Conservation (phyloP, 2,329 filamentous ascomycete genomes). For the Colletotrichum sp. region DNA sequence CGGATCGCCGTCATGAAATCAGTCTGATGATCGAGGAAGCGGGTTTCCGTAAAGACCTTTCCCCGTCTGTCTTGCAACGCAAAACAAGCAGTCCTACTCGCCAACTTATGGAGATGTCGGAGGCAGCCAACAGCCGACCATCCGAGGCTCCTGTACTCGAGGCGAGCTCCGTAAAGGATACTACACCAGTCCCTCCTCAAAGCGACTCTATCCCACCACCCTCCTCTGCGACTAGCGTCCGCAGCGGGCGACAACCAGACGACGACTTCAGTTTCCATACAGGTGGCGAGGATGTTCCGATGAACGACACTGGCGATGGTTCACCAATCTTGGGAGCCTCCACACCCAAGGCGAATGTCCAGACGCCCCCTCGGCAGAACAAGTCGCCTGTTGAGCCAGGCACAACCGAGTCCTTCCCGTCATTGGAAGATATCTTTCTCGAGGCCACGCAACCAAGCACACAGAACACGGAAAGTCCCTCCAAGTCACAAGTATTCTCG, state of each 20-base stretch:
- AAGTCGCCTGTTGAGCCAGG: slow-evolving; percentile 13
- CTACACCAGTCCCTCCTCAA: neutral
- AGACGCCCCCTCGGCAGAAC: neutral
- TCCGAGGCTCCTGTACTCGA: slow-evolving; percentile 12
- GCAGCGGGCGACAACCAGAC: slow-evolving; percentile 56
- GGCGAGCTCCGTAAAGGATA: slow-evolving; percentile 1
- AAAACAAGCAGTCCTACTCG: slow-evolving; percentile 33
- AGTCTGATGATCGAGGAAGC: slow-evolving; percentile 51
- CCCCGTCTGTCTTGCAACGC: slow-evolving; percentile 36
- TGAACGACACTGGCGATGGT: neutral
- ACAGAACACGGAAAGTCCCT: slow-evolving; percentile 30
- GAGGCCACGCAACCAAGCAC: slow-evolving; percentile 43
- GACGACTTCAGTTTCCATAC: slow-evolving; percentile 41
- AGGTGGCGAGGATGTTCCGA: slow-evolving; percentile 30
- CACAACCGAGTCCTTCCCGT: slow-evolving; percentile 33
- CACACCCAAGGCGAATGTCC: neutral
- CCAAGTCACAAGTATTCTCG: slow-evolving; percentile 31
- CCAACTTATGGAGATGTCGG: slow-evolving; percentile 30
- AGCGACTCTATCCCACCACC: slow-evolving; percentile 17
- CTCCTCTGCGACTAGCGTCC: slow-evolving; percentile 46
- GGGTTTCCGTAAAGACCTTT: slow-evolving; percentile 50
- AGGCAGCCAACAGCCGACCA: neutral
- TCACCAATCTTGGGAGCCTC: neutral
- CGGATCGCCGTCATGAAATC: slow-evolving; percentile 41
- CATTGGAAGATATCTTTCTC: slow-evolving; percentile 42